phyloP scores from a whole-genome alignment of 257 asterid genomes.

The Cynanchum wilfordii region DNA sequence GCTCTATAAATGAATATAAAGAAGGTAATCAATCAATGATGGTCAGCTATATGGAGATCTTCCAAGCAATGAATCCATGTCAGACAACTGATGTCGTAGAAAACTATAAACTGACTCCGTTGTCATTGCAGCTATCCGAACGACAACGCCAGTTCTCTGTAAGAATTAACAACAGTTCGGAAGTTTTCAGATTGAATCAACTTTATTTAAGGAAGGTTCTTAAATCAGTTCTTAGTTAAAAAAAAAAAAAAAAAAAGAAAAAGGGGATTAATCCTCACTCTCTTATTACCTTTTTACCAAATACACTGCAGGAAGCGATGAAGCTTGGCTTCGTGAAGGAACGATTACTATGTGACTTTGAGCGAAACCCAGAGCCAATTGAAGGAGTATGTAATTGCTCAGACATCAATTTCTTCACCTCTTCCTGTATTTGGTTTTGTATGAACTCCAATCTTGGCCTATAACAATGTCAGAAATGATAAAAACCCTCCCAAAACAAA shows the following conservation, averaged over 20 bases:
- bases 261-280: not conserved
- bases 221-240: too few relatives aligned
- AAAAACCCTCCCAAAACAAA: conserved; percentile 7
- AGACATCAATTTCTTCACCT: conserved; percentile 81
- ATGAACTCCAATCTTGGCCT: conserved; percentile 80
- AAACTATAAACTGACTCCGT: conserved; percentile 80
- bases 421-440: conserved; percentile 66
- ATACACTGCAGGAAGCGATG: conserved; percentile 74
- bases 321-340: conserved; percentile 46
- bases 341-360: conserved; percentile 13
- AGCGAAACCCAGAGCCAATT: conserved; percentile 22
- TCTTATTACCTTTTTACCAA: conserved; percentile 68
- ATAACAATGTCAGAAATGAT: conserved; percentile 8
- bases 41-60: conserved; percentile 51
- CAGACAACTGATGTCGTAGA: conserved; percentile 57
- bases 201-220: not conserved
- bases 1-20: too few relatives aligned
- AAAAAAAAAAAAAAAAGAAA: not conserved
- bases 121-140: conserved; percentile 74
- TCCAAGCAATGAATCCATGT: conserved; percentile 64
- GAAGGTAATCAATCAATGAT: too few relatives aligned
- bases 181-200: not conserved
- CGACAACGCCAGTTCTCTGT: conserved; percentile 47
- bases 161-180: not conserved
- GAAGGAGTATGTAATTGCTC: conserved; percentile 60